Base-by-base conservation (phyloP, 257 asterid species). In the Mentha longifolia region DNA sequence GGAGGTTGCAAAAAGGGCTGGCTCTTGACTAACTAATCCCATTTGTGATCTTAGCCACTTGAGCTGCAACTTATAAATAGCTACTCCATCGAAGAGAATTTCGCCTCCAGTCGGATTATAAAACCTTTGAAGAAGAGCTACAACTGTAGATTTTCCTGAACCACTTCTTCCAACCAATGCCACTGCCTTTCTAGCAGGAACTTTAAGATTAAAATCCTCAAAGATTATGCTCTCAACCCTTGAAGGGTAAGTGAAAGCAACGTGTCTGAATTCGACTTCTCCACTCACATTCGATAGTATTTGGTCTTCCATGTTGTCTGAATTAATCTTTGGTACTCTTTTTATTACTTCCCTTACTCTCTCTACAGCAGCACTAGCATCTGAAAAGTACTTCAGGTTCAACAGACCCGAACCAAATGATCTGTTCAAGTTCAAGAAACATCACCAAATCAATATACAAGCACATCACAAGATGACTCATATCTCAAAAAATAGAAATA, bases 111-210 rank as follows among this genome's bases (percentile, higher is more conserved):
- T 10, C 11, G 99, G 99, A 81, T 94, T 98, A 39, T 89, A 92
- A 68, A 92, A 92, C 73, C 98, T 81, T 75, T 92, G 97, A 1
- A 92, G 84, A 65, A 92, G 67, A 14, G 97, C 88, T 66, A 92
- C 92, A 9, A 92, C 86, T 0, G 98, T 89, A 84, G 96, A 88
- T 82, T 92, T 92, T 39, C 98, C 98, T 0, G 98, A 92, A 65
- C 97, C 97, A 80, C 96, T 92, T 19, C 97, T 96, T 51, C 97
- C 98, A 30, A 92, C 98, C 11, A 92, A 92, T 0, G 97, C 98
- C 55, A 86, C 86, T 0, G 96, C 89, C 71, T 89, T 89, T 67
- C 98, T 97, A 1, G 46, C 12, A 8, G 12, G 10, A 41, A 41
- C 13, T 10, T 8, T n/a, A n/a, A n/a, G 46, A 3, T 10, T 41